Conservation (phyloP, 371 early-diverging fungal genomes). For the Mucor mucedo region DNA sequence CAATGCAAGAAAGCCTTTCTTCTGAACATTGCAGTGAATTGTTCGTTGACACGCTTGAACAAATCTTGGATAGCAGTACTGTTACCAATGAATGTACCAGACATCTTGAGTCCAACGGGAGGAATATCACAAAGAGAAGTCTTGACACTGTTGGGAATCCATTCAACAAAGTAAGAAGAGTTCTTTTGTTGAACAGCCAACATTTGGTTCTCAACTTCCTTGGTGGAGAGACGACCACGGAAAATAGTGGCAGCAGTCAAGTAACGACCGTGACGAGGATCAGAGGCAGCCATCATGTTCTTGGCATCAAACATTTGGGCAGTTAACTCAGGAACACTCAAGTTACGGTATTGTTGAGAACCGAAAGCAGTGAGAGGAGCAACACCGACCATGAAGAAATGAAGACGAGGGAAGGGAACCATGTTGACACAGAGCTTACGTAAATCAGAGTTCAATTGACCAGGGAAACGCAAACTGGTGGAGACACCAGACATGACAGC, state of each 20-base stretch:
- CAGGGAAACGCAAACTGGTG: slow-evolving; percentile 98
- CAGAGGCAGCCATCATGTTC: slow-evolving; percentile 99
- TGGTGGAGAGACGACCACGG: slow-evolving; percentile 98
- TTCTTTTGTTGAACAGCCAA: slow-evolving; percentile 93
- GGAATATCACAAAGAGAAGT: slow-evolving; percentile 98
- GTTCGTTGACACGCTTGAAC: slow-evolving; percentile 97
- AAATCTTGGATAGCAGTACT: slow-evolving; percentile 98
- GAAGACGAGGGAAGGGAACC: slow-evolving; percentile 99
- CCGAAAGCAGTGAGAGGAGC: slow-evolving; percentile 95
- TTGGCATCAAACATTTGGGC: slow-evolving; percentile 98
- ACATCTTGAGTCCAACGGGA: slow-evolving; percentile 96
- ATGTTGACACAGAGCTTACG: slow-evolving; percentile 99
- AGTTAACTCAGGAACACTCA: slow-evolving; percentile 93
- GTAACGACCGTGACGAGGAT: slow-evolving; percentile 97
- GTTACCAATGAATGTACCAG: slow-evolving; percentile 98
- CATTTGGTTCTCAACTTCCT: slow-evolving; percentile 99
- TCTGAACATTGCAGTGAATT: slow-evolving; percentile 95
- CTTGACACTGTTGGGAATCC: slow-evolving; percentile 99
- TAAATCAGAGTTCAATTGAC: slow-evolving; percentile 98
- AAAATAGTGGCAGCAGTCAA: slow-evolving; percentile 97
- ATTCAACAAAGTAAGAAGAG: slow-evolving; percentile 98
- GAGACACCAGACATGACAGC: slow-evolving; percentile 96
- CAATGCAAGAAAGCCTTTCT: slow-evolving; percentile 98
- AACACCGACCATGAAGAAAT: slow-evolving; percentile 99
- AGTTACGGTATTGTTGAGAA: slow-evolving; percentile 86